Conservation (phyloP, 1,139 yeast species). For the Saccharomycopsis hybrid region DNA sequence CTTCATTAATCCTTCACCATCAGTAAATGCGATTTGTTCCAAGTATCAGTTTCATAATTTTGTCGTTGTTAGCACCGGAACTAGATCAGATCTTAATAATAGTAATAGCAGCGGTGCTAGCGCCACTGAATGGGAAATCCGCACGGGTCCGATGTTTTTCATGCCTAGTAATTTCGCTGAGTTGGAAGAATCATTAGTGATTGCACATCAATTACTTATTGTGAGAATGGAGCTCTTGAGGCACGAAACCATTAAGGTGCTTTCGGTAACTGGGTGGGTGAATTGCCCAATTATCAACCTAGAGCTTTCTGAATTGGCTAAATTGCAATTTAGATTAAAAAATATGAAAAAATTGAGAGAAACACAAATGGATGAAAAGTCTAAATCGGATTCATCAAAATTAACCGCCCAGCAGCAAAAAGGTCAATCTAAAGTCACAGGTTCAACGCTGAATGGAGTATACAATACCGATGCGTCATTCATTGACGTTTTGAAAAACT, state of each 20-base stretch:
- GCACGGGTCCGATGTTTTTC: constrained; percentile 10
- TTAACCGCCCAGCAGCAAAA: background rate
- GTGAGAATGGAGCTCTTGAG: constrained; percentile 37
- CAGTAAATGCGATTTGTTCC: constrained; percentile 33
- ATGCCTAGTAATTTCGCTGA: constrained; percentile 3
- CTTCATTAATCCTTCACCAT: constrained; percentile 39
- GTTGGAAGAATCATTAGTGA: constrained; percentile 16
- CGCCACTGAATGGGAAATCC: constrained; percentile 14
- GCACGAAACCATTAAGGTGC: constrained; percentile 35
- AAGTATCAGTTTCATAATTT: constrained; percentile 35
- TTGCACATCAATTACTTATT: constrained; percentile 33
- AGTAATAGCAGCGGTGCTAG: constrained; percentile 26
- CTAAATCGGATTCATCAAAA: too few relatives aligned
- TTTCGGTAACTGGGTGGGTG: constrained; percentile 42
- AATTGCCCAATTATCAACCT: constrained; percentile 36
- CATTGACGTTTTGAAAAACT: background rate
- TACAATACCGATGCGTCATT: too few relatives aligned
- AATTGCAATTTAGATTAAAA: constrained; percentile 6
- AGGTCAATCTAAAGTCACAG: background rate
- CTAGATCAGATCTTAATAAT: constrained; percentile 33
- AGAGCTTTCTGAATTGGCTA: constrained; percentile 21
- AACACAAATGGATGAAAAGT: too few relatives aligned
- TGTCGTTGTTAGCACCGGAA: constrained; percentile 24
- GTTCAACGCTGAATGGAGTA: too few relatives aligned
- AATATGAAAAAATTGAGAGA: background rate